Evolutionary conservation across 2,329 filamentous ascomycete species (phyloP).

Genomic region (Dothistroma septosporum): DNA sequence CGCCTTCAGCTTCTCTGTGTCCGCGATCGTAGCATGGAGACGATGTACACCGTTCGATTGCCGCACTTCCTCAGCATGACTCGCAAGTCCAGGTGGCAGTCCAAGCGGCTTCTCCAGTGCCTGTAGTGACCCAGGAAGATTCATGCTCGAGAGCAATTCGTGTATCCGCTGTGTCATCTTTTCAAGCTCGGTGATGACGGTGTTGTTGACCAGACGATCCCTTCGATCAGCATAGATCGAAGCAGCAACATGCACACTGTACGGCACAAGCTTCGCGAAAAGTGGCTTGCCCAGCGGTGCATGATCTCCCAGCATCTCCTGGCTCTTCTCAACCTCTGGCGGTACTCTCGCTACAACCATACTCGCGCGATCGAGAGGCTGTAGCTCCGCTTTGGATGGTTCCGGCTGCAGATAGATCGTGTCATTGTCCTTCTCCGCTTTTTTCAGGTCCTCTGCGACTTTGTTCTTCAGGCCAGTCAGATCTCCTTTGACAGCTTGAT

Average conservation of each 20-base stretch:
- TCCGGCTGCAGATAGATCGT: conserved; percentile 85
- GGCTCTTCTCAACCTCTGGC: conserved; percentile 74
- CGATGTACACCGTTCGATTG: conserved; percentile 82
- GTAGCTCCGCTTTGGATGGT: conserved; percentile 82
- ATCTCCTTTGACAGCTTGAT: conserved; percentile 75
- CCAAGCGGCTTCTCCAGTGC: conserved; percentile 92
- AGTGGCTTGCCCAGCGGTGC: conserved; percentile 78
- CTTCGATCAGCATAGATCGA: conserved; percentile 92
- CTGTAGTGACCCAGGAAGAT: conserved; percentile 87
- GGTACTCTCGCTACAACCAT: conserved; percentile 82
- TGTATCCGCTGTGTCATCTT: conserved; percentile 74
- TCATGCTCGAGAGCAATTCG: conserved; percentile 72
- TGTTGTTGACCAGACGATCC: conserved; percentile 84
- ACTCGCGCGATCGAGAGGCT: conserved; percentile 75
- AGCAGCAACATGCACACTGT: conserved; percentile 89
- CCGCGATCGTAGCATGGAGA: conserved; percentile 73
- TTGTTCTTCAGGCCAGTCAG: conserved; percentile 76
- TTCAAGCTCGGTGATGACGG: conserved; percentile 80
- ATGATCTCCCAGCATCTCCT: conserved; percentile 69
- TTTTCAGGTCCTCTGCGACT: conserved; percentile 80
- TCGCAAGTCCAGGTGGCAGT: conserved; percentile 74
- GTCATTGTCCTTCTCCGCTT: conserved; percentile 94
- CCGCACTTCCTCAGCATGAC: conserved; percentile 89
- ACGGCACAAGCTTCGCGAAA: conserved; percentile 88
- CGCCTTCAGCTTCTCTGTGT: conserved; percentile 83